Percentiles rank a stretch among this genome's conserved stretches.
Conservation (phyloP, 2,329 filamentous ascomycete genomes). For the Pyrenochaeta sp. region DNA sequence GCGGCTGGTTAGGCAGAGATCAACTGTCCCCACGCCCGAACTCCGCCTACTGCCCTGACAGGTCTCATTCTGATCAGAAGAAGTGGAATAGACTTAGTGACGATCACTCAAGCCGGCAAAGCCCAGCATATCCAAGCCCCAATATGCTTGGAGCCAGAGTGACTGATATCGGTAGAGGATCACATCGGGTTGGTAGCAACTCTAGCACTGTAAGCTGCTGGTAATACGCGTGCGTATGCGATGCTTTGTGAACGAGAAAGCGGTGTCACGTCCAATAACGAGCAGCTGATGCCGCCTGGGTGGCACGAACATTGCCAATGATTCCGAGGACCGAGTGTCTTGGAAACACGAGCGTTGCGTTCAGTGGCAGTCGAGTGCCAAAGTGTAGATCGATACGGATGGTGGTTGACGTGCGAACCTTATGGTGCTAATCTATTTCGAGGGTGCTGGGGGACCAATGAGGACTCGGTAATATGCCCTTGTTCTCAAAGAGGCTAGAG, state of each 20-base stretch:
- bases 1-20: conserved; percentile 9
- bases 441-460: conserved; percentile 16
- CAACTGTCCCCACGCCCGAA: conserved; percentile 27
- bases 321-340: conserved; percentile 1
- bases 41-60: conserved; percentile 13
- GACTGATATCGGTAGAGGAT: neutral
- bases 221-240: neutral
- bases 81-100: conserved; percentile 2
- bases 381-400: conserved; percentile 20
- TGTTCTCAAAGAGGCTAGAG: conserved; percentile 7
- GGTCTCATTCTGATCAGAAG: conserved; percentile 10
- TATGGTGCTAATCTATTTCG: conserved; percentile 30
- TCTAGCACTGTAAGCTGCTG: neutral
- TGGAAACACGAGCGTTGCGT: conserved; percentile 6
- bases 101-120: conserved; percentile 2
- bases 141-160: neutral
- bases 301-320: neutral
- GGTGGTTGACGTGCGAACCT: conserved; percentile 19
- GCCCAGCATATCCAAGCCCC: conserved; percentile 6
- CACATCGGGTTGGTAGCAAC: neutral
- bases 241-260: neutral
- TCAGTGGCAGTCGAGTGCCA: conserved; percentile 12
- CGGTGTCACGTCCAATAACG: neutral
- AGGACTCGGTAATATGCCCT: conserved; percentile 10
- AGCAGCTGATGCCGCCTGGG: neutral